A percentile compares a stretch with the other conserved stretches of the same genome.
Evolutionary conservation across 2,329 filamentous ascomycete species (phyloP).

Genomic region (Aciculosporium take): DNA sequence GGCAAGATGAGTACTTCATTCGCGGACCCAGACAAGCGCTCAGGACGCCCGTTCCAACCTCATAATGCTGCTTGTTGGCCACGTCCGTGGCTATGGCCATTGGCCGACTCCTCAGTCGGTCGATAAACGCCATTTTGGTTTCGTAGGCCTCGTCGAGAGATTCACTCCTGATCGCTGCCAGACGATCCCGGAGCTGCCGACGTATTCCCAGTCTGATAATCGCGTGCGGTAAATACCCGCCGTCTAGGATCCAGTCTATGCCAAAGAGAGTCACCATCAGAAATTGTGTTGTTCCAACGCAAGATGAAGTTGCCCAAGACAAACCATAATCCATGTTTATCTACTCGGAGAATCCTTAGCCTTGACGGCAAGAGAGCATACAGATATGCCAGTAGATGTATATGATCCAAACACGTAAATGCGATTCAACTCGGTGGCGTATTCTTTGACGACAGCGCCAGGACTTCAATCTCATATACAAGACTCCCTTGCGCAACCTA

Average conservation of each 20-base stretch:
- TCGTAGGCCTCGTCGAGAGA: slow-evolving; percentile 38
- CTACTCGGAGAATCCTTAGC: background rate
- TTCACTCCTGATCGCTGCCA: slow-evolving; percentile 37
- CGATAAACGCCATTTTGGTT: slow-evolving; percentile 50
- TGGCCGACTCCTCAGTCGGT: slow-evolving; percentile 41
- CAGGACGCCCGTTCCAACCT: slow-evolving; percentile 53
- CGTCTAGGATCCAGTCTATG: slow-evolving; percentile 45
- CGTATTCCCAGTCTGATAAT: slow-evolving; percentile 53
- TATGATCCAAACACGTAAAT: background rate
- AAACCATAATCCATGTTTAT: slow-evolving; percentile 3
- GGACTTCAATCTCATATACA: too few species aligned
- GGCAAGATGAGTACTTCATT: slow-evolving; percentile 59
- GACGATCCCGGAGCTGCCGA: slow-evolving; percentile 47
- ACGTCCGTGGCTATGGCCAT: slow-evolving; percentile 54
- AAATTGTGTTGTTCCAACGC: background rate
- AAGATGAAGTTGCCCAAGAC: background rate
- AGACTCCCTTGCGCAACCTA: too few species aligned
- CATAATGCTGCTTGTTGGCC: slow-evolving; percentile 59
- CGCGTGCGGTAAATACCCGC: slow-evolving; percentile 48
- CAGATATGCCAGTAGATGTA: background rate
- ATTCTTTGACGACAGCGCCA: too few species aligned
- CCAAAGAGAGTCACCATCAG: background rate
- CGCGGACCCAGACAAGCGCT: slow-evolving; percentile 46
- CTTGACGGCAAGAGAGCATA: background rate
- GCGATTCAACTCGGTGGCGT: too few species aligned